Conservation (phyloP, 768 basidiomycete genomes). For the Asterophora parasitica region DNA sequence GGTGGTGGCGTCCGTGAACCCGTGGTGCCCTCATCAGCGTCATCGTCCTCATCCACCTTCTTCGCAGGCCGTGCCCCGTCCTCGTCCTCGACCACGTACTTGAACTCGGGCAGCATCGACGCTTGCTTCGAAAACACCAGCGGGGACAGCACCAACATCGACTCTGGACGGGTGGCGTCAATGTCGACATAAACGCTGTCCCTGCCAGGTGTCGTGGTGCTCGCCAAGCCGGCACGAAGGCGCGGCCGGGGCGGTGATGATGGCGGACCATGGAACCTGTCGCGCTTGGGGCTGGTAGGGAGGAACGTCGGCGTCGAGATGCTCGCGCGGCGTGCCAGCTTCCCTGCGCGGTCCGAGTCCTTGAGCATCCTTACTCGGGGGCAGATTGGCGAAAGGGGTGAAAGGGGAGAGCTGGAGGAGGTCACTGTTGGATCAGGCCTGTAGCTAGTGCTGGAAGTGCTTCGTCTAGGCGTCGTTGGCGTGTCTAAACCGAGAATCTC, state of each 20-base stretch:
- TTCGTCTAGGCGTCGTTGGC: background rate
- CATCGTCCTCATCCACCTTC: too few species aligned
- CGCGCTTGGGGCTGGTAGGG: conserved; percentile 1
- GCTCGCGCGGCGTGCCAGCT: conserved; percentile 9
- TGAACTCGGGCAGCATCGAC: background rate
- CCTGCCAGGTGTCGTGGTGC: too few species aligned
- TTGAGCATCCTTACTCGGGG: background rate
- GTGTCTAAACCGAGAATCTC: background rate
- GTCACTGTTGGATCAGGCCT: background rate
- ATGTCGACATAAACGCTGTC: background rate
- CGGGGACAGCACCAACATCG: conserved; percentile 5
- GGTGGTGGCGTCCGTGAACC: too few species aligned
- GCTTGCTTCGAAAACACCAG: conserved; percentile 8
- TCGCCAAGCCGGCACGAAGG: too few species aligned
- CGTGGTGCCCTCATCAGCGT: too few species aligned
- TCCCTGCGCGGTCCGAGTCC: conserved; percentile 1
- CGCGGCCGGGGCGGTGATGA: too few species aligned
- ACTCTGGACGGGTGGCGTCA: background rate
- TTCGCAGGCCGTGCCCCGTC: too few species aligned
- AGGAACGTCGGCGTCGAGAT: conserved; percentile 8
- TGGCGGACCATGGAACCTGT: conserved; percentile 1
- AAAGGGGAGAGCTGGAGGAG: background rate
- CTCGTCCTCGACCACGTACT: too few species aligned
- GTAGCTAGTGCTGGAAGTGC: background rate
- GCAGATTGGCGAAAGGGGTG: too few species aligned